A percentile compares a stretch with the other conserved stretches of the same genome.
Conservation (phyloP, 2,329 filamentous ascomycete genomes). For the Coleophoma cylindrospora region DNA sequence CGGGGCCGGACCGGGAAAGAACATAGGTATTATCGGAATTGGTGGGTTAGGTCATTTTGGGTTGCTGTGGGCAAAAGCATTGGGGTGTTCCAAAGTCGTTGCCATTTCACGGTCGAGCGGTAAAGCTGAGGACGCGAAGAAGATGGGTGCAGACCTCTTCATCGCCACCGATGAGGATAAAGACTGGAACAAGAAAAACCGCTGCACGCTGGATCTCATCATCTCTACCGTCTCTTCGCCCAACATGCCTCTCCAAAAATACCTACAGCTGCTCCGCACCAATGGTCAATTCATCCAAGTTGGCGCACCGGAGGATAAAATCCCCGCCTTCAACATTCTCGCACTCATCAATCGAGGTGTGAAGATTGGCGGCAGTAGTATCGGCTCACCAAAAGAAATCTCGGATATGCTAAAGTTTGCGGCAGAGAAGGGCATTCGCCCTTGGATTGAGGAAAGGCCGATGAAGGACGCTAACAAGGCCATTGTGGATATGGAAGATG, state of each 20-base stretch:
- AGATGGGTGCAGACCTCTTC: slow-evolving; percentile 53
- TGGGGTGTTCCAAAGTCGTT: slow-evolving; percentile 61
- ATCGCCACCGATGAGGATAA: slow-evolving; percentile 48
- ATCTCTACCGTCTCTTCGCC: slow-evolving; percentile 47
- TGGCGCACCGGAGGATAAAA: slow-evolving; percentile 55
- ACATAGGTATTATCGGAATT: slow-evolving; percentile 66
- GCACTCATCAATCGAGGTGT: slow-evolving; percentile 49
- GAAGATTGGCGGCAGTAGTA: slow-evolving; percentile 35
- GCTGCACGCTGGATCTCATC: slow-evolving; percentile 49
- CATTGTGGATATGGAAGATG: slow-evolving; percentile 50
- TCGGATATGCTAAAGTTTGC: slow-evolving; percentile 55
- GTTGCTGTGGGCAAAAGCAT: slow-evolving; percentile 63
- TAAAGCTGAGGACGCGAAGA: slow-evolving; percentile 55
- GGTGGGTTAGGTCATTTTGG: slow-evolving; percentile 73
- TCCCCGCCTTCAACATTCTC: slow-evolving; percentile 46
- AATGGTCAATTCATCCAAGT: slow-evolving; percentile 59
- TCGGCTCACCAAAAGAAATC: slow-evolving; percentile 42
- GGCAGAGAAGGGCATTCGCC: slow-evolving; percentile 49
- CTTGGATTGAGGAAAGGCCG: slow-evolving; percentile 48
- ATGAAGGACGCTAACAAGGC: slow-evolving; percentile 52
- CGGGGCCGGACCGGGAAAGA: slow-evolving; percentile 64
- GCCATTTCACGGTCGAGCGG: slow-evolving; percentile 54
- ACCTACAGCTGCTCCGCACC: slow-evolving; percentile 51
- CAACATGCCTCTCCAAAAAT: slow-evolving; percentile 56
- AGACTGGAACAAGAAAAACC: slow-evolving; percentile 51